A percentile compares a stretch with the other conserved stretches of the same genome.
These are phyloP conservation scores for Lepraria neglecta DNA, from an alignment of 495 filamentous ascomycete species.

Conservation along the genomic window DNA sequence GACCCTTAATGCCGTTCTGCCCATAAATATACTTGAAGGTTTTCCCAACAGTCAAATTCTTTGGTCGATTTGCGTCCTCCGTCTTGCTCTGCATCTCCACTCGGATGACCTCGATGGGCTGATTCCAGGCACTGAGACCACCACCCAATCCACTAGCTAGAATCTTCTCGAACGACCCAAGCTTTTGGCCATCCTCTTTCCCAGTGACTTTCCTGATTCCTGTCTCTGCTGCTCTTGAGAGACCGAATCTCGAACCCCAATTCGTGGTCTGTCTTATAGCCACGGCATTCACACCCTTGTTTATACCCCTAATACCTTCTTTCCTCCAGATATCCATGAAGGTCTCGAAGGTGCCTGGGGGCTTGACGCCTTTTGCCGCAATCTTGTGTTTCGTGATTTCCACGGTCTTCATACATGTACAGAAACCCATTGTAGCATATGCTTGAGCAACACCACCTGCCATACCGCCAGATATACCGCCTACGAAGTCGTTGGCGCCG, in stretches of 20 bases:
- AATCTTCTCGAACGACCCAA: conserved; percentile 81
- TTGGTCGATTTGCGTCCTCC: conserved; percentile 91
- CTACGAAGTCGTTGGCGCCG: conserved; percentile 78
- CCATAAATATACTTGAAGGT: conserved; percentile 90
- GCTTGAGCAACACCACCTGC: conserved; percentile 92
- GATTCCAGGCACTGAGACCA: conserved; percentile 95
- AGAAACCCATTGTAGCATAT: conserved; percentile 99
- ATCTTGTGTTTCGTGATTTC: conserved; percentile 98
- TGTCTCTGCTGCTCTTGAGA: conserved; percentile 82
- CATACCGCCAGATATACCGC: conserved; percentile 88
- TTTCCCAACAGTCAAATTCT: conserved; percentile 95
- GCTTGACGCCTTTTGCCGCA: conserved; percentile 73
- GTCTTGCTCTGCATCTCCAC: conserved; percentile 99
- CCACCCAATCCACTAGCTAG: conserved; percentile 80
- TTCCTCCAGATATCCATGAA: conserved; percentile 96
- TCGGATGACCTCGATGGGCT: conserved; percentile 98
- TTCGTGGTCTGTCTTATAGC: conserved; percentile 99
- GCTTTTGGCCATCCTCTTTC: conserved; percentile 73
- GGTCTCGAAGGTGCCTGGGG: conserved; percentile 79
- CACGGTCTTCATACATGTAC: conserved; percentile 99
- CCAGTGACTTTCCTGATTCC: conserved; percentile 73
- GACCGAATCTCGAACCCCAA: conserved; percentile 94
- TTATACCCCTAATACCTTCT: conserved; percentile 94
- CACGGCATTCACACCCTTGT: conserved; percentile 95
- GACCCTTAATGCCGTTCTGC: conserved; percentile 79